These are phyloP conservation scores for Apium graveolens DNA, from an alignment of 129 eudicot genomes.

Conservation along the genomic window DNA sequence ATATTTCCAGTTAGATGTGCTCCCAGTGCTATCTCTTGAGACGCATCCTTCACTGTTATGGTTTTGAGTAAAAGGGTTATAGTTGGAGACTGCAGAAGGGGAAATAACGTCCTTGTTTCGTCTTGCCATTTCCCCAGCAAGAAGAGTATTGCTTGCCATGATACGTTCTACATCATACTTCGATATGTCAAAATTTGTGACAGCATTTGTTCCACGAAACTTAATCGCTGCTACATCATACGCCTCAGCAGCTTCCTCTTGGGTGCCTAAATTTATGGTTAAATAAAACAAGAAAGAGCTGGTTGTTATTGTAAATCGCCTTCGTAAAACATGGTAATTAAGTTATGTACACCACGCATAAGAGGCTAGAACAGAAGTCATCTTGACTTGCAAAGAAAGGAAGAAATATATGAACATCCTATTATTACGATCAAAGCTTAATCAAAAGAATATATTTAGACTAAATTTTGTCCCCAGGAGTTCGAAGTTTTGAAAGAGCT, in stretches of 20 bases:
- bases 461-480: no score
- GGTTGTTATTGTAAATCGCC: no score
- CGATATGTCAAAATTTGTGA: slow-evolving; percentile 67
- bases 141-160: slow-evolving; percentile 66
- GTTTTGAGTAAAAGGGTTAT: background rate
- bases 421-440: no score
- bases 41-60: slow-evolving; percentile 14
- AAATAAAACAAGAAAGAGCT: background rate
- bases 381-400: no score
- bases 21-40: slow-evolving; percentile 15
- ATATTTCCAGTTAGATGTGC: slow-evolving; percentile 50
- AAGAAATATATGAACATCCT: no score
- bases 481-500: slow-evolving; percentile 9
- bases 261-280: slow-evolving; percentile 49
- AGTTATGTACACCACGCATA: background rate
- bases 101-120: slow-evolving; percentile 34
- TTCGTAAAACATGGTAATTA: background rate
- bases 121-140: slow-evolving; percentile 63
- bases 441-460: background rate
- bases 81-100: slow-evolving; percentile 4
- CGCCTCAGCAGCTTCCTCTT: slow-evolving; percentile 96
- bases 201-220: slow-evolving; percentile 70
- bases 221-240: slow-evolving; percentile 87
- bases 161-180: slow-evolving; percentile 65
- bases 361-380: background rate